A percentile compares a stretch with the other conserved stretches of the same genome.
These are phyloP conservation scores for Flaveria floridana DNA, from an alignment of 140 eudicot genomes.

Conservation along the genomic window DNA sequence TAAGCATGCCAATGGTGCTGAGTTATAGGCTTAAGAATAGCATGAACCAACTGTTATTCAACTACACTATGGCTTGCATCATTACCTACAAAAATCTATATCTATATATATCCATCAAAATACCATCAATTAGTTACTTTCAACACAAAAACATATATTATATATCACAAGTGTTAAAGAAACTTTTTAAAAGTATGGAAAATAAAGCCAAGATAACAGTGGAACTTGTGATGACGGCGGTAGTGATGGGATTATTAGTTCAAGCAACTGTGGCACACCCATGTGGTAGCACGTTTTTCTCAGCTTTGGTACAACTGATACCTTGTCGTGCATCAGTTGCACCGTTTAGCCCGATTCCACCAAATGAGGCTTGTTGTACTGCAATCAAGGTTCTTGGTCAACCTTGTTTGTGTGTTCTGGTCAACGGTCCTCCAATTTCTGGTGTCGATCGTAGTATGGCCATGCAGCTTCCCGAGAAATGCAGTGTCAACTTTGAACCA, in stretches of 20 bases:
- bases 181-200: constrained; percentile 27
- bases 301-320: constrained; percentile 86
- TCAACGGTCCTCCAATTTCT: constrained; percentile 94
- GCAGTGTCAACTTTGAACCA: constrained; percentile 83
- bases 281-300: constrained; percentile 87
- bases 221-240: constrained; percentile 14
- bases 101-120: constrained; percentile 35
- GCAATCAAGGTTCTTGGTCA: constrained; percentile 84
- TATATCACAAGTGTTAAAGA: constrained; percentile 9
- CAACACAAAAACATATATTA: constrained; percentile 15
- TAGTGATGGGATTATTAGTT: constrained; percentile 43
- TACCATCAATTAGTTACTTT: constrained; percentile 18
- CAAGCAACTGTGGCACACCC: constrained; percentile 48
- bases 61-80: constrained; percentile 38
- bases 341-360: constrained; percentile 80
- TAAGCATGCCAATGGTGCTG: constrained; percentile 40
- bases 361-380: constrained; percentile 75
- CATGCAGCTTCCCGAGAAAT: constrained; percentile 87
- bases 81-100: constrained; percentile 30
- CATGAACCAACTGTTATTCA: constrained; percentile 50
- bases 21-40: constrained; percentile 20
- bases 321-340: constrained; percentile 93
- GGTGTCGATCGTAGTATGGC: constrained; percentile 97
- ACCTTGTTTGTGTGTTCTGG: constrained; percentile 88
- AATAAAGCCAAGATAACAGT: constrained; percentile 35